phyloP scores from a whole-genome alignment of 2,329 filamentous ascomycete genomes.

The Drechslerella coelobrocha region DNA sequence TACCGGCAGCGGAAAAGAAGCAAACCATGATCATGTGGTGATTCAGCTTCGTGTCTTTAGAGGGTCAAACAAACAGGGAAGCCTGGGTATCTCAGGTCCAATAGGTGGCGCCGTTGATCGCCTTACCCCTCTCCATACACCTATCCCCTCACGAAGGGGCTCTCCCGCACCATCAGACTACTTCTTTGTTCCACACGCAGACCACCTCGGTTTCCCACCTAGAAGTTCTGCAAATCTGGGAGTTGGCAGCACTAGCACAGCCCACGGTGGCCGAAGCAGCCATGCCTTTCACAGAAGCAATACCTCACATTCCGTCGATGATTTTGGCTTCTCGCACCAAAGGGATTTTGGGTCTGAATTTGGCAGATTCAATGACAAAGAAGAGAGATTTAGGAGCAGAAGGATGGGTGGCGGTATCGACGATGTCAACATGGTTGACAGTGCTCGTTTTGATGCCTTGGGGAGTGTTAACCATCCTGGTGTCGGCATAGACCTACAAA shows the following conservation, averaged over 20 bases:
- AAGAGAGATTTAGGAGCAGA: conserved; percentile 32
- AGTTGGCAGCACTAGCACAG: conserved; percentile 4
- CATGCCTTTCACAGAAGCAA: conserved; percentile 24
- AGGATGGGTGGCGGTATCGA: conserved; percentile 19
- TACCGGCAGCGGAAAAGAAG: conserved; percentile 6
- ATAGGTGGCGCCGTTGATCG: conserved; percentile 14
- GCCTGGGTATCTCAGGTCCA: conserved; percentile 9
- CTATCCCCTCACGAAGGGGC: conserved; percentile 35
- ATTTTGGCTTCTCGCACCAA: conserved; percentile 27
- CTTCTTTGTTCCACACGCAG: conserved; percentile 37
- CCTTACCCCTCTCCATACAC: conserved; percentile 37
- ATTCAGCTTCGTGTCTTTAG: conserved; percentile 39
- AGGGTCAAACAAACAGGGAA: conserved; percentile 23
- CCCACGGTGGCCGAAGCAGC: neutral
- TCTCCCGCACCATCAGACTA: conserved; percentile 45
- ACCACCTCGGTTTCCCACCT: conserved; percentile 34
- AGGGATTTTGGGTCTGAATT: conserved; percentile 31
- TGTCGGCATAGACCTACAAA: conserved; percentile 30
- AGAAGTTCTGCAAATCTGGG: conserved; percentile 16
- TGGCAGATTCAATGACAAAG: conserved; percentile 27
- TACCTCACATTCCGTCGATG: conserved; percentile 29
- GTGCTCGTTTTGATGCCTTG: conserved; percentile 21
- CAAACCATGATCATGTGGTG: conserved; percentile 30
- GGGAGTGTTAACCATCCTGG: neutral
- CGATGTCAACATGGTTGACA: conserved; percentile 29